A percentile compares a stretch with the other conserved stretches of the same genome.
Conservation (phyloP, 2,329 filamentous ascomycete species). For the Penicillium crustosum region DNA sequence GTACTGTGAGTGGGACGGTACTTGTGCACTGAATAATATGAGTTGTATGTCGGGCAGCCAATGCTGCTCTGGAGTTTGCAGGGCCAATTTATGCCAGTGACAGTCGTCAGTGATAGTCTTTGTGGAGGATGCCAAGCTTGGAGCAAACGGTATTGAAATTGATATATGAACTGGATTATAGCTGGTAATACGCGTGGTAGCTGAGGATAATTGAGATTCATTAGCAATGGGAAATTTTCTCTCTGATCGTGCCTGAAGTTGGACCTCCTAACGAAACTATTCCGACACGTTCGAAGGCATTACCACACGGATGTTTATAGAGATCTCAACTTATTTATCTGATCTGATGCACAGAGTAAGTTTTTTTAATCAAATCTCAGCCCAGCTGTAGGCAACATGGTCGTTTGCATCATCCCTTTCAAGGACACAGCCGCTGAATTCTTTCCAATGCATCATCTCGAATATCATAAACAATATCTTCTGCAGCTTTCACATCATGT, state of each 20-base stretch:
- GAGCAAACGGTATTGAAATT: not conserved
- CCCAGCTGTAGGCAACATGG: too few relatives aligned
- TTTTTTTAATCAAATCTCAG: not conserved
- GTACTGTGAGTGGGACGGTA: constrained; percentile 2
- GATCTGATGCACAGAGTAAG: not conserved
- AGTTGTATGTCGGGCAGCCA: not conserved
- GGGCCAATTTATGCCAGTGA: not conserved
- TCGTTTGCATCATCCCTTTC: not conserved
- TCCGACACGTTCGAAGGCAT: not conserved
- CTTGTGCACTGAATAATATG: not conserved
- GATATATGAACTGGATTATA: not conserved
- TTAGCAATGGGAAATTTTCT: not conserved
- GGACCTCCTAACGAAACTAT: too few relatives aligned
- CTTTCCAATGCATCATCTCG: constrained; percentile 14
- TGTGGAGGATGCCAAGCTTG: not conserved
- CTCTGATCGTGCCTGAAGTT: not conserved
- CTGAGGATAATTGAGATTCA: not conserved
- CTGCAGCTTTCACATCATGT: constrained; percentile 41
- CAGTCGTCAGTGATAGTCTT: not conserved
- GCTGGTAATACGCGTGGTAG: not conserved
- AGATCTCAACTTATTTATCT: not conserved
- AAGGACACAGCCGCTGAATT: constrained; percentile 4
- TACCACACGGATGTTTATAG: not conserved
- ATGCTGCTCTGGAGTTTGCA: constrained; percentile 3
- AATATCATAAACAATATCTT: constrained; percentile 39